phyloP scores from a whole-genome alignment of 371 early-diverging fungal species.

The Lichtheimia ramosa region DNA sequence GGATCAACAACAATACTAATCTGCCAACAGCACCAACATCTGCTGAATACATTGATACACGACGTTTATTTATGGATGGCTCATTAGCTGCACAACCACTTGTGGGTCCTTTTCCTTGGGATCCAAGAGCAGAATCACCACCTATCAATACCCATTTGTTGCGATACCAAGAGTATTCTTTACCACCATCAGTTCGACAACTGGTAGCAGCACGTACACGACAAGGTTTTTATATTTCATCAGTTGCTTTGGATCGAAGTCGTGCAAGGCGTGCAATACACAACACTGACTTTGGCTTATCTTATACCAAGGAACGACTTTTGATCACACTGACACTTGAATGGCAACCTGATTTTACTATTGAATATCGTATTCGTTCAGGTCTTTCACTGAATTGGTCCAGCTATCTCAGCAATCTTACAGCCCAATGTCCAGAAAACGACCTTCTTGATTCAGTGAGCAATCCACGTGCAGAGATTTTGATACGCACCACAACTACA shows the following conservation, averaged over 20 bases:
- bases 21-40: too few relatives aligned
- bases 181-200: conserved; percentile 61
- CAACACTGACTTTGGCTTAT: not conserved
- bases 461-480: conserved; percentile 32
- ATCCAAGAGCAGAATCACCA: conserved; percentile 4
- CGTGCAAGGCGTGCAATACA: not conserved
- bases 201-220: conserved; percentile 73
- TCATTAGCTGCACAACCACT: too few relatives aligned
- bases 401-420: conserved; percentile 9
- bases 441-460: conserved; percentile 13
- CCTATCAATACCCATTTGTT: conserved; percentile 72
- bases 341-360: conserved; percentile 86
- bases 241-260: conserved; percentile 45
- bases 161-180: conserved; percentile 76
- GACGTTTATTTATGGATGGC: too few relatives aligned
- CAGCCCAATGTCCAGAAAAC: conserved; percentile 3
- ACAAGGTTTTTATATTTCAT: conserved; percentile 81
- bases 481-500: conserved; percentile 30
- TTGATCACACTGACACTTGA: conserved; percentile 65
- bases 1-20: too few relatives aligned
- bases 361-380: conserved; percentile 78
- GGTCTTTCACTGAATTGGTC: conserved; percentile 23
- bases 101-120: conserved; percentile 5
- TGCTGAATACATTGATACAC: too few relatives aligned
- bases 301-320: conserved; percentile 42